These are phyloP conservation scores for Camellia oleifera DNA, from an alignment of 179 eudicot species.

Conservation along the genomic window DNA sequence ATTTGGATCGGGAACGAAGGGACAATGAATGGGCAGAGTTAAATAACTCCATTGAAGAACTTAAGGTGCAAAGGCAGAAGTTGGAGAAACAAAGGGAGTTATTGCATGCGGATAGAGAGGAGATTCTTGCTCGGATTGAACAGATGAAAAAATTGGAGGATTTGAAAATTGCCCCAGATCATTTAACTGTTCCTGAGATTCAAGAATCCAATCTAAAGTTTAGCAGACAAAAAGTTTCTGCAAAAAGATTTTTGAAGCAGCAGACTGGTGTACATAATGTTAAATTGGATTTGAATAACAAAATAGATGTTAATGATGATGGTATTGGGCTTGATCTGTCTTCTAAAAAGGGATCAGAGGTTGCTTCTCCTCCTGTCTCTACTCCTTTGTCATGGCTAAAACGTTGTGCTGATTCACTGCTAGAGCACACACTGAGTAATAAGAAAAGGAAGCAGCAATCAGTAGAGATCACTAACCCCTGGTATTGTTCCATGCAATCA, in stretches of 20 bases:
- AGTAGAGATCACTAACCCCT: slow-evolving; percentile 20
- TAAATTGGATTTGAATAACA: slow-evolving; percentile 23
- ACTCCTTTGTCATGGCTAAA: slow-evolving; percentile 72
- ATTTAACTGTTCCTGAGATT: slow-evolving; percentile 31
- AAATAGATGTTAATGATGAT: slow-evolving; percentile 5
- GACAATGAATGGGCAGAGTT: slow-evolving; percentile 89
- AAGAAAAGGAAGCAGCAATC: slow-evolving; percentile 62
- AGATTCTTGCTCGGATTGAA: slow-evolving; percentile 69
- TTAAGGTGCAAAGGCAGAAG: slow-evolving; percentile 72
- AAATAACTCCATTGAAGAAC: slow-evolving; percentile 73
- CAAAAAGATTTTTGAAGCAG: slow-evolving; percentile 30
- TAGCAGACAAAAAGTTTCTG: slow-evolving; percentile 23
- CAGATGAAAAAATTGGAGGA: slow-evolving; percentile 68
- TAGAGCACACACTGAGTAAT: slow-evolving; percentile 39
- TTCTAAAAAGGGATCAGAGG: slow-evolving; percentile 24
- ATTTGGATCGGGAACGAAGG: slow-evolving; percentile 69
- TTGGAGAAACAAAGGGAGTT: slow-evolving; percentile 88
- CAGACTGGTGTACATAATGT: slow-evolving; percentile 25
- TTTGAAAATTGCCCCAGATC: slow-evolving; percentile 47
- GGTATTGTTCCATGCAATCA: slow-evolving; percentile 29
- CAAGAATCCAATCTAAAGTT: slow-evolving; percentile 29
- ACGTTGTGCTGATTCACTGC: slow-evolving; percentile 57
- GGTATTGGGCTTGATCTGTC: slow-evolving; percentile 18
- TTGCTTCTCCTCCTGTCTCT: slow-evolving; percentile 47
- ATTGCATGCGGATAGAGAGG: slow-evolving; percentile 72